phyloP scores from a whole-genome alignment of 257 asterid genomes.

The Solanum stenotomum region DNA sequence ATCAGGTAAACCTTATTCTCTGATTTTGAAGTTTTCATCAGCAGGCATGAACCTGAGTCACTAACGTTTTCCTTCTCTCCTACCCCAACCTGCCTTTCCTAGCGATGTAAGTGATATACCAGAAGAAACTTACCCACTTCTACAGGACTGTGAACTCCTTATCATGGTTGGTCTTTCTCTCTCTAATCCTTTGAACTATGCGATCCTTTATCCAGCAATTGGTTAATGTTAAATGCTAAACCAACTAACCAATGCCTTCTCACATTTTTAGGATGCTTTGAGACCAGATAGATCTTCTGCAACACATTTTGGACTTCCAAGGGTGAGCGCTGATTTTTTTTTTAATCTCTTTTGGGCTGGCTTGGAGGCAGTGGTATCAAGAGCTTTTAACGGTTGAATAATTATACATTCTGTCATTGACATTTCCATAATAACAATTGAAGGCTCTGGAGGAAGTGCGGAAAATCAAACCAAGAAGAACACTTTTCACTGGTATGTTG shows the following conservation, averaged over 20 bases:
- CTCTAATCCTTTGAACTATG: neutral
- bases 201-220: neutral
- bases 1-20: conserved; percentile 48
- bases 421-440: neutral
- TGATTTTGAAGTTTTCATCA: neutral
- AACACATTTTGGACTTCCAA: conserved; percentile 93
- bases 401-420: neutral
- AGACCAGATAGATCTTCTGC: conserved; percentile 95
- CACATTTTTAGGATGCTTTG: conserved; percentile 59
- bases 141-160: conserved; percentile 78
- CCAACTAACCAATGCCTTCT: neutral
- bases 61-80: conserved; percentile 10
- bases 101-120: conserved; percentile 98
- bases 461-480: conserved; percentile 73
- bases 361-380: neutral
- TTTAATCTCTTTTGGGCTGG: neutral
- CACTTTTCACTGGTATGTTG: conserved; percentile 78
- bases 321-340: conserved; percentile 31
- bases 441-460: conserved; percentile 93
- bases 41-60: neutral
- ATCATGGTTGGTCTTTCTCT: conserved; percentile 53
- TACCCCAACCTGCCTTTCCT: conserved; percentile 6
- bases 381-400: neutral
- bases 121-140: conserved; percentile 86
- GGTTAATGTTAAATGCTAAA: neutral